Evolutionary conservation across 345 rosid species (phyloP), one percentile per base, ranked within the genome.

Genomic region (Physaria fendleri): DNA sequence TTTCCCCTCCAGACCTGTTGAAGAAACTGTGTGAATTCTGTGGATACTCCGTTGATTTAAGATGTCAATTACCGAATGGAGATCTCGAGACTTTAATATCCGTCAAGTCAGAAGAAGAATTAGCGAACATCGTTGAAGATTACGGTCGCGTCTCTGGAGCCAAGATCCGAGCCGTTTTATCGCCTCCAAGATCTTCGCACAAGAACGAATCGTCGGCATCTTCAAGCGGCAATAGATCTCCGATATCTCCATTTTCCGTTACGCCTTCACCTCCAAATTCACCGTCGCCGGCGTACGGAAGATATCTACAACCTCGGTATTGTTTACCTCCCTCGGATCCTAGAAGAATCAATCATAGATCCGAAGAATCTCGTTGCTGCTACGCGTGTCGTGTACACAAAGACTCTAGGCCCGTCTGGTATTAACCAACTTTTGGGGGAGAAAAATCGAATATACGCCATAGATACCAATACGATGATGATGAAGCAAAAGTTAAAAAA

Each of bases 61-160:
- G 63, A 74, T 93, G 97, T 66, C 91, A 79, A 14, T 73, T 88
- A 51, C 97, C 95, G 0, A 52, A 82, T 62, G 95, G 84, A 6
- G 94, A 93, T 66, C 68, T 87, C 22, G 99, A 89, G 74, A 89
- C 91, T 32, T 66, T 93, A 39, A 63, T 93, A 43, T 72, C 94
- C 13, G 50, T 93, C 8, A 93, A 82, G 42, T 86, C 97, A 10
- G 94, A 85, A 2, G 95, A 93, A 40, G 95, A 93, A 18, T 65
- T 93, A 58, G 45, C 68, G 2, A 74, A 59, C 51, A 52, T 93
- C 30, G 35, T 86, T 3, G 79, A 73, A 48, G 81, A 74, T 29
- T 85, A 82, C 68, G 74, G 72, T 11, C 65, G 72, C 14, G 20
- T 73, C 43, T 32, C 65, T 8, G 42, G 15, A 38, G 24, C 78